Evolutionary conservation across 1,284 basidiomycete species (phyloP), one percentile per base, ranked within the genome.

Genomic region (Pseudozyma tsukubaensis): DNA sequence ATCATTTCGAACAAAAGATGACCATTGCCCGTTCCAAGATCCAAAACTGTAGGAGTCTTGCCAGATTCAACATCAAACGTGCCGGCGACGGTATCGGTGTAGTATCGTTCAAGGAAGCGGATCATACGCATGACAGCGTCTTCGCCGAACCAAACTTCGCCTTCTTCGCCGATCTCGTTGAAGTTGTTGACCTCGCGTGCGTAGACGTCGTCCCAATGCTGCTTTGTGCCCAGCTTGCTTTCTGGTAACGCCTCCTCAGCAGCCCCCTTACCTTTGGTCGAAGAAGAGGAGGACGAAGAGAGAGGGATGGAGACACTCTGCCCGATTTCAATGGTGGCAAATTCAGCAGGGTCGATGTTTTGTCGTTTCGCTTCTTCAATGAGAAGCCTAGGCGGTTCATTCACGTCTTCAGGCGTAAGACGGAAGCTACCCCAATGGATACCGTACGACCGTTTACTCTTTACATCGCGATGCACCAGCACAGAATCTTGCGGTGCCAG

Each of bases 91-190:
- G 50, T 50, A 3, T 74, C 69, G 43, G 52, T 65, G 43, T 64
- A 68, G 43, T 72, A 63, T 4, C 8, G 16, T 34, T 78, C 67
- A 8, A 83, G 53, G 54, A 70, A 81, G 2, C 58, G 52, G 32
- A 86, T 89, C 92, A 94, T 94, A 73, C 92, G 92, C 76, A 91
- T 89, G 1, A 92, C 89, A 24, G 89, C 90, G 68, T 94, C 92
- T 70, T 89, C 87, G 13, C 93, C 93, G 78, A 94, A 95, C 93
- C 94, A 95, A 29, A 94, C 88, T 85, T 95, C 93, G 40, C 94
- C 93, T 83, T 94, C 92, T 83, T 95, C 92, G 12, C 92, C 91
- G 50, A 90, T 89, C 54, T 94, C 93, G 40, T 90, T 86, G 73
- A 93, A 95, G 79, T 91, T 92, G 47, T 85, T 84, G 18, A 94